Base-by-base conservation (phyloP, 202 grass and related monocot genomes). In the Eragrostis tef region DNA sequence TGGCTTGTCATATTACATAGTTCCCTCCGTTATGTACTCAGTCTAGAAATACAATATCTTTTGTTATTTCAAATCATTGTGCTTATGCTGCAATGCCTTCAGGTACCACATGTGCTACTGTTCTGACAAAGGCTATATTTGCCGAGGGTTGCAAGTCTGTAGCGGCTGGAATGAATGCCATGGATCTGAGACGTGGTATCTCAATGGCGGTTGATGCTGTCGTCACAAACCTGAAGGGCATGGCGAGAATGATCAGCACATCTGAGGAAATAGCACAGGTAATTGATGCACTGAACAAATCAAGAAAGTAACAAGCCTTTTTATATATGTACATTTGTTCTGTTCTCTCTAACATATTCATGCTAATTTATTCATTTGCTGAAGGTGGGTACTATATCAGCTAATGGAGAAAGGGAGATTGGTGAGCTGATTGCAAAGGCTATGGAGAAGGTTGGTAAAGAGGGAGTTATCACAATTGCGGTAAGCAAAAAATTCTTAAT, bases 371-470 rank as follows among this genome's bases (percentile, higher is more conserved):
- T 67, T 59, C 22, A 51, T 68, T 49, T 29, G 36, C 64, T 24
- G 74, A 89, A 98, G 96, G 96, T 98, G 62, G 96, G 90, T 24
- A 95, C 92, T 45, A 98, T 98, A 95, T 98, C 96, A 27, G 80
- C 96, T 52, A 98, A 98, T 56, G 96, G 96, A 15, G 92, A 98
- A 74, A 95, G 92, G 72, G 95, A 98, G 83, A 98, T 98, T 63
- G 96, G 96, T 39, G 96, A 98, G 48, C 81, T 98, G 27, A 98
- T 98, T 72, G 92, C 96, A 24, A 98, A 98, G 80, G 96, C 95
- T 84, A 98, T 98, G 96, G 96, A 95, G 89, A 98, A 95, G 90
- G 96, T 98, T 74, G 95, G 95, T 29, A 98, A 94, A 85, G 95
- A 98, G 74, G 95, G 95, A 54, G 95, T 98, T 15, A 98, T 98